Evolutionary conservation across 73 alveolate genomes (phyloP), one percentile per base, ranked within the genome.

Genomic region (Paramecium octaurelia): DNA sequence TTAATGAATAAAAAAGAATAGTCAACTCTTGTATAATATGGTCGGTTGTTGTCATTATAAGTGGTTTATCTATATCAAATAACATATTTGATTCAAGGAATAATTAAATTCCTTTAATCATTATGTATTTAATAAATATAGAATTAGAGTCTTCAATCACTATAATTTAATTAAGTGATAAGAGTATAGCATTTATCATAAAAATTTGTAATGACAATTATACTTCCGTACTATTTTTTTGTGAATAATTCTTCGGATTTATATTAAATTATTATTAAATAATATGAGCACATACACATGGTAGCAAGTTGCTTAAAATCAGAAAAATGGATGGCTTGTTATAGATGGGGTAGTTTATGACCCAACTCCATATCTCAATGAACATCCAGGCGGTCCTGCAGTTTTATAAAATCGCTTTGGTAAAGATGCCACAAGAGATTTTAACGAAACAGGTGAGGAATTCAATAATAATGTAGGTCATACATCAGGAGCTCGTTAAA

Each of bases 371-470:
- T 89, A 89, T 50, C 58, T 89, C 7, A 71, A 89, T 70, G 85
- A 71, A 20, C 94, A 89, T 34, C 94, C 94, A 35, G 94, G 94
- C n/a, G 94, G 94, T 31, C 94, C 94, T 27, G 88, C 88, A 24
- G 94, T 89, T 18, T 36, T 89, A 14, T 46, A 77, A 44, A 89
- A 89, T 44, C 48, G 94, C 29, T 84, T 48, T 24, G 94, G 94
- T 12, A 89, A 89, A 85, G 94, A 89, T 89, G 94, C 94, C 16
- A 71, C 94, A 31, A 70, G 75, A 44, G 88, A 89, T 40, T 71
- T 89, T 57, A 35, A 70, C 18, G 92, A 89, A 29, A 83, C 94
- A 46, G 94, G 91, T 80, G 6, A 75, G 14, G 29, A 34, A 31
- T 14, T 14, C 44, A 18, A 8, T 80, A 27, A 24, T 8, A 21